phyloP scores from a whole-genome alignment of 148 eudicot genomes.

The Polygonum aviculare region DNA sequence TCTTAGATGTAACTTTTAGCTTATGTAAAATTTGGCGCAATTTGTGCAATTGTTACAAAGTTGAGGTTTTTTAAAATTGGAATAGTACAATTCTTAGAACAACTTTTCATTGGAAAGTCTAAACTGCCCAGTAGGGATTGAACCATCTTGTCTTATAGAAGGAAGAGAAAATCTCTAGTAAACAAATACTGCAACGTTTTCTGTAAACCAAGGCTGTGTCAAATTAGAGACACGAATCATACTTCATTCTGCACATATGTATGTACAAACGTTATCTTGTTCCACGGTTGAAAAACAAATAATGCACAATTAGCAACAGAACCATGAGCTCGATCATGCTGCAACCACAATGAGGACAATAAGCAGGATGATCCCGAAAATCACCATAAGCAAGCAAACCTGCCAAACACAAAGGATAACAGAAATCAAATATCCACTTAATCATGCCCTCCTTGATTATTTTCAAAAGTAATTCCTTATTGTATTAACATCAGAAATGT shows the following conservation, averaged over 20 bases:
- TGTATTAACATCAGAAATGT: too few relatives aligned
- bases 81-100: too few relatives aligned
- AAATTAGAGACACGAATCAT: neutral
- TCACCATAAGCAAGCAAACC: slow-evolving; percentile 34
- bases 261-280: neutral
- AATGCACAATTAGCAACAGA: neutral
- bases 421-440: neutral
- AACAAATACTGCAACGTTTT: neutral
- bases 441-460: too few relatives aligned
- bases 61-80: too few relatives aligned
- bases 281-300: neutral
- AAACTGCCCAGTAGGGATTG: neutral
- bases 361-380: slow-evolving; percentile 32
- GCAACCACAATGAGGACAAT: slow-evolving; percentile 24
- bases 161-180: neutral
- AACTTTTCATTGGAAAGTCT: neutral
- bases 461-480: neutral
- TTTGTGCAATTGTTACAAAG: too few relatives aligned
- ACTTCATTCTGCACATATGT: neutral
- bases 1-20: too few relatives aligned
- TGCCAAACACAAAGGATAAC: slow-evolving; percentile 3
- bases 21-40: too few relatives aligned
- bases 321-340: slow-evolving; percentile 5
- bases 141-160: neutral
- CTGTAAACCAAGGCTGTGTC: neutral